phyloP scores from a whole-genome alignment of 805 yeast genomes.

The Candida koratica region DNA sequence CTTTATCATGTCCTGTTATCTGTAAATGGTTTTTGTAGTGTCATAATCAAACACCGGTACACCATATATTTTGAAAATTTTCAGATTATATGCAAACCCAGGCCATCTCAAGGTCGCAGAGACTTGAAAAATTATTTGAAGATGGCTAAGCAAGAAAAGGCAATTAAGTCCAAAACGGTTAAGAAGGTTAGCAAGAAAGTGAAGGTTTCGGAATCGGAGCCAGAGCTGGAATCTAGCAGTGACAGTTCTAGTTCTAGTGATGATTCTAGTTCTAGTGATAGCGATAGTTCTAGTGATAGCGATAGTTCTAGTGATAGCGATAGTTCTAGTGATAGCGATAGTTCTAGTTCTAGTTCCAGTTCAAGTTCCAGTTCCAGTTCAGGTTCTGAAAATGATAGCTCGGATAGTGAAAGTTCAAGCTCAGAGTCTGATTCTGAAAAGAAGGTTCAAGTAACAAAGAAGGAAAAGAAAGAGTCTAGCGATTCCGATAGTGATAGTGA shows the following conservation, averaged over 20 bases:
- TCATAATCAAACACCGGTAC: no score
- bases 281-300: constrained; percentile 13
- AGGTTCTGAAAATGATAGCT: constrained; percentile 30
- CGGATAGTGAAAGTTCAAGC: constrained; percentile 21
- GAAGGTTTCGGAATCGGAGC: constrained; percentile 20
- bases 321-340: constrained; percentile 16
- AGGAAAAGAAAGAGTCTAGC: neutral
- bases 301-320: constrained; percentile 13
- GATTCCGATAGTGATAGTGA: constrained; percentile 21
- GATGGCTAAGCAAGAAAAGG: constrained; percentile 31
- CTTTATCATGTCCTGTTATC: no score
- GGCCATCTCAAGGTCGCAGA: constrained; percentile 12
- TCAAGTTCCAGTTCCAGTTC: no score
- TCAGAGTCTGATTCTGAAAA: constrained; percentile 15
- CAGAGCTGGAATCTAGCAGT: constrained; percentile 19
- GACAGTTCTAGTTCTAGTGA: constrained; percentile 14
- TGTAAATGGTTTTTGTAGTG: no score
- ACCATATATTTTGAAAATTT: no score
- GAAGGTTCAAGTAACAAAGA: constrained; percentile 30
- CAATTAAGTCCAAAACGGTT: constrained; percentile 18
- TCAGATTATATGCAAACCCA: constrained; percentile 4
- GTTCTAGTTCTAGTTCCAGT: no score
- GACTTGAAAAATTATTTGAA: constrained; percentile 7
- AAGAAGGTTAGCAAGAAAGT: constrained; percentile 23
- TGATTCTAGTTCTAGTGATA: constrained; percentile 10